Percentiles rank a stretch among this genome's conserved stretches.
Evolutionary conservation across 192 early-diverging fungal genomes (phyloP).

Genomic region (Gigaspora rosea): DNA sequence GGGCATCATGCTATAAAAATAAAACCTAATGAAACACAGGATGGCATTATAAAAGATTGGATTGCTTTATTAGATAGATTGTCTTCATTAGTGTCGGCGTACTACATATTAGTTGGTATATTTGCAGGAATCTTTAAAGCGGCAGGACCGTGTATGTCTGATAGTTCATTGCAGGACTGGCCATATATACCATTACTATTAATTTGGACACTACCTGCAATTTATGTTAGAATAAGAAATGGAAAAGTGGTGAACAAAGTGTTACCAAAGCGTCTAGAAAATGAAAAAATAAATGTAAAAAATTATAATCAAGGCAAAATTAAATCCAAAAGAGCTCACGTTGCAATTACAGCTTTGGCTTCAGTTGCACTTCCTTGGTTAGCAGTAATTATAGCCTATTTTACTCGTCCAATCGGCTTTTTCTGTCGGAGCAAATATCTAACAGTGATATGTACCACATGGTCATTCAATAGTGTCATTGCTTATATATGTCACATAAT

Average conservation of each 20-base stretch:
- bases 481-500: background rate
- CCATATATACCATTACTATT: no score
- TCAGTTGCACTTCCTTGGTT: background rate
- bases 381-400: background rate
- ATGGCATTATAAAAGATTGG: background rate
- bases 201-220: no score
- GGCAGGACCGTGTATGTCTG: background rate
- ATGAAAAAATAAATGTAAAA: no score
- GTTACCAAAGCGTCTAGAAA: no score
- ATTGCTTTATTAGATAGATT: background rate
- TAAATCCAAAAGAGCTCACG: no score
- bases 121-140: background rate
- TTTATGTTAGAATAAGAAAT: no score
- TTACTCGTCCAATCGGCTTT: background rate
- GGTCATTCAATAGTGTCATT: background rate
- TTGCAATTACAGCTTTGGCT: no score
- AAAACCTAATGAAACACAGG: background rate
- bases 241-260: no score
- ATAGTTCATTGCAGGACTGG: no score
- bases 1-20: background rate
- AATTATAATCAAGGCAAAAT: no score
- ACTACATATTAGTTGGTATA: conserved; percentile 8
- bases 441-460: background rate
- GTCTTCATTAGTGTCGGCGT: conserved; percentile 2
- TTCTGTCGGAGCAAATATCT: background rate